A percentile compares a stretch with the other conserved stretches of the same genome.
These are phyloP conservation scores for Glycine latifolia DNA, from an alignment of 306 rosid species.

Conservation along the genomic window DNA sequence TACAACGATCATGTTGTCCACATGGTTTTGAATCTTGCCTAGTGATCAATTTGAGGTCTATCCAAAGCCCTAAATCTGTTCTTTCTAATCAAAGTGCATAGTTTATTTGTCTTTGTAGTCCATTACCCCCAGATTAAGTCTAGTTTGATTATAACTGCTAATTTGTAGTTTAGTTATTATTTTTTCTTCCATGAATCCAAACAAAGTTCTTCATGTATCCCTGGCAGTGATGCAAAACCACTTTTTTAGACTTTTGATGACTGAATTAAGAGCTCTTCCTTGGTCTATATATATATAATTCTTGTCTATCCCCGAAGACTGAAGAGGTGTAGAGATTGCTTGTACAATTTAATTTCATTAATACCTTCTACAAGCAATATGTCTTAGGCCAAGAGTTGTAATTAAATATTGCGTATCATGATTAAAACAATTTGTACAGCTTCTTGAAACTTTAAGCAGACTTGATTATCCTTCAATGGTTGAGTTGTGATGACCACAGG, in stretches of 20 bases:
- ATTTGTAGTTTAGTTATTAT: slow-evolving; percentile 1
- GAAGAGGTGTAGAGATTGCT: neutral
- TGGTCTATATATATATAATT: no score
- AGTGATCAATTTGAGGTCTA: slow-evolving; percentile 14
- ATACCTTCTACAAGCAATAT: slow-evolving; percentile 14
- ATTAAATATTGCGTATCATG: neutral
- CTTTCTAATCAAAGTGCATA: slow-evolving; percentile 17
- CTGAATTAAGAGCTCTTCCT: no score
- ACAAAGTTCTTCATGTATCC: slow-evolving; percentile 30
- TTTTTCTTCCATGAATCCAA: slow-evolving; percentile 28
- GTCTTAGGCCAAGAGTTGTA: slow-evolving; percentile 12
- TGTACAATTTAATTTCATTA: slow-evolving; percentile 10
- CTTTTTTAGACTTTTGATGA: no score
- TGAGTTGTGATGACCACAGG: neutral
- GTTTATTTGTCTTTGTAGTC: slow-evolving; percentile 26
- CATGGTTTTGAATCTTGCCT: slow-evolving; percentile 34
- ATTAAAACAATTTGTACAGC: neutral
- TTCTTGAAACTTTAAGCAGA: slow-evolving; percentile 23
- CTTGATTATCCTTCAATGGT: slow-evolving; percentile 26
- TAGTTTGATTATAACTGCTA: slow-evolving; percentile 1
- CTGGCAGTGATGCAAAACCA: neutral
- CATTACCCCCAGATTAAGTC: slow-evolving; percentile 8
- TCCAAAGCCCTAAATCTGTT: slow-evolving; percentile 26
- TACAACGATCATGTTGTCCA: slow-evolving; percentile 7
- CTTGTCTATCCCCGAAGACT: no score